Evolutionary conservation across 768 basidiomycete genomes (phyloP), one percentile per base, ranked within the genome.

Genomic region (Boletales sp.): DNA sequence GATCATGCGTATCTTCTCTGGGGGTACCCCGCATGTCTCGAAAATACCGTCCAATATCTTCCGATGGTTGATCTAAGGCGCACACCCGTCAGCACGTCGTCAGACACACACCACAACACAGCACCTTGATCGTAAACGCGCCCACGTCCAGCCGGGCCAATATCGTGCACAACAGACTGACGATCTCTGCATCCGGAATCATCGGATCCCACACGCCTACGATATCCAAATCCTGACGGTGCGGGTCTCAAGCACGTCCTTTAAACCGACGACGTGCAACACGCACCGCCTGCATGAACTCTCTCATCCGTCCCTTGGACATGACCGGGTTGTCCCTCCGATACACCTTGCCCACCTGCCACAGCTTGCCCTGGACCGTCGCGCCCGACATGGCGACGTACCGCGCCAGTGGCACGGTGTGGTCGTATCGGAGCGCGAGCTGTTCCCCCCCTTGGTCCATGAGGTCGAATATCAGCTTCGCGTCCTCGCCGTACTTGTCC

Each of bases 291-390:
- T 99, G 97, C 62, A 88, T 91, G 63, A 99, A 99, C 73, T 99
- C 97, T 51, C 97, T 82, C 94, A 99, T 97, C 24, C 97, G 78
- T 0, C 97, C 97, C 73, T 99, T 99, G 27, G 86, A 87, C 87
- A 98, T 94, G 49, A 94, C 94, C 0, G 97, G 97, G 56, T 86
- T 92, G 70, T 99, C 97, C 64, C 97, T 74, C 54, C 97, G 77
- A 69, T 98, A 99, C 17, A 99, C 97, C 72, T 98, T 99, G n/a
- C 94, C 94, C 44, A 99, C 85, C 68, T 98, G 97, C 86, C 93
- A 99, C 13, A 97, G 67, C 72, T 98, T 98, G 54, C 84, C 74
- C 57, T 84, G 83, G 7, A 79, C 72, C 55, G 77, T 85, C n/a
- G 82, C 83, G n/a, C 91, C 88, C 51, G 83, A 83, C 94, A 99